Evolutionary conservation across 345 rosid species (phyloP).

Genomic region (Firmiana major): DNA sequence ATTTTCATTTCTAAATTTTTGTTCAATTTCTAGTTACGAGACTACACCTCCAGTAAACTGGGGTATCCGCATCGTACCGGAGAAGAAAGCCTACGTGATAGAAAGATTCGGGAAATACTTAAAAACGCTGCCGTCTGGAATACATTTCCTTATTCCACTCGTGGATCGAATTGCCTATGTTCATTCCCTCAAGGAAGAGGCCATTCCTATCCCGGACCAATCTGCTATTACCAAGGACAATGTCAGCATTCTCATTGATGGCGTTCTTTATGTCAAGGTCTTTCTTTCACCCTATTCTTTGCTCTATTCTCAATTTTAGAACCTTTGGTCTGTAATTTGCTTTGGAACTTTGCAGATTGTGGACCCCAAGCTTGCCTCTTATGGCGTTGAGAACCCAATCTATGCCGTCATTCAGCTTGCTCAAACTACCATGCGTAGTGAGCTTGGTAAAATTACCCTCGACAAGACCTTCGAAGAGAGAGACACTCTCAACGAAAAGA

Average conservation of each 20-base stretch:
- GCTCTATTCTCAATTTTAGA: background rate
- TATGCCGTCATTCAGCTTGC: conserved; percentile 91
- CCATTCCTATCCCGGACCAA: conserved; percentile 86
- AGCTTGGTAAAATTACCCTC: conserved; percentile 92
- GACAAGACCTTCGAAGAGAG: conserved; percentile 98
- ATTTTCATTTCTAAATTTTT: background rate
- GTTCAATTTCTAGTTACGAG: conserved; percentile 46
- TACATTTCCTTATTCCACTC: conserved; percentile 79
- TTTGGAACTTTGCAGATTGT: conserved; percentile 52
- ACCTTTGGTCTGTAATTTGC: background rate
- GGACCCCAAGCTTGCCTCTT: conserved; percentile 80
- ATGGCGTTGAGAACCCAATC: conserved; percentile 92
- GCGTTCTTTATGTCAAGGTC: conserved; percentile 90
- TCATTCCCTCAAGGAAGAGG: conserved; percentile 95
- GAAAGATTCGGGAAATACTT: conserved; percentile 85
- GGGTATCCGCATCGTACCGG: conserved; percentile 90
- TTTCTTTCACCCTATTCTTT: background rate
- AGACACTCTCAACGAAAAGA: conserved; percentile 84
- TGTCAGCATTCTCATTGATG: conserved; percentile 90
- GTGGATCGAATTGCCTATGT: conserved; percentile 93
- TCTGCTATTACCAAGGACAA: conserved; percentile 91
- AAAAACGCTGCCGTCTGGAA: conserved; percentile 76
- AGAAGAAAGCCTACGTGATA: conserved; percentile 77
- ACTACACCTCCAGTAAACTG: conserved; percentile 74
- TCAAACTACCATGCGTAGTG: conserved; percentile 96